phyloP scores from a whole-genome alignment of 371 early-diverging fungal genomes.

The Mucor irregularis region DNA sequence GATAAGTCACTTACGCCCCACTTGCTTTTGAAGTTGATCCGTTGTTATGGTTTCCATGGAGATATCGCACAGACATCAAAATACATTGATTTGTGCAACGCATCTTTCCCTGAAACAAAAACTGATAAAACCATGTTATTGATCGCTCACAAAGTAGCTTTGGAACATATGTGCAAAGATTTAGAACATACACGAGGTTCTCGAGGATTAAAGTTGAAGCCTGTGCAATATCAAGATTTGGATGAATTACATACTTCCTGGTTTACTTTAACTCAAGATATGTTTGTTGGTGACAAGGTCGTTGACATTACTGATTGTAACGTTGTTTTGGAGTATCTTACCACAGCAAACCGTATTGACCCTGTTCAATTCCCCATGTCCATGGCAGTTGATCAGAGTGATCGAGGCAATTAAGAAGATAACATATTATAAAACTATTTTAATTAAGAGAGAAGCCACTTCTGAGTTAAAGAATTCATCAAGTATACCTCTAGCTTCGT shows the following conservation, averaged over 20 bases:
- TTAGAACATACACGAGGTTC: conserved; percentile 9
- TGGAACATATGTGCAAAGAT: conserved; percentile 6
- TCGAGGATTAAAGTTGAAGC: conserved; percentile 17
- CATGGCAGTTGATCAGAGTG: too few relatives aligned
- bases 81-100: conserved; percentile 14
- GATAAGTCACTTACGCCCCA: background rate
- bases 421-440: too few relatives aligned
- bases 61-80: conserved; percentile 12
- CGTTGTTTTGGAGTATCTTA: conserved; percentile 33
- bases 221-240: conserved; percentile 1
- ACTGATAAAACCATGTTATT: conserved; percentile 19
- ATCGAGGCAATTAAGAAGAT: too few relatives aligned
- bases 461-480: too few relatives aligned
- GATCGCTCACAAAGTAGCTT: conserved; percentile 27
- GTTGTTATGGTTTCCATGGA: conserved; percentile 30
- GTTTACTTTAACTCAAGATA: conserved; percentile 16
- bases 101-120: conserved; percentile 11
- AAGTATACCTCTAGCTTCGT: too few relatives aligned
- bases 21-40: conserved; percentile 20
- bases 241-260: conserved; percentile 29
- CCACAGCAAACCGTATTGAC: conserved; percentile 38
- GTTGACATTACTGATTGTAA: conserved; percentile 33
- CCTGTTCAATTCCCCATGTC: conserved; percentile 36
- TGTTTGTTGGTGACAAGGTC: conserved; percentile 1
- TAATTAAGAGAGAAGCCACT: too few relatives aligned